Conservation (phyloP, 768 basidiomycete genomes). For the Pleurotus eryngii region DNA sequence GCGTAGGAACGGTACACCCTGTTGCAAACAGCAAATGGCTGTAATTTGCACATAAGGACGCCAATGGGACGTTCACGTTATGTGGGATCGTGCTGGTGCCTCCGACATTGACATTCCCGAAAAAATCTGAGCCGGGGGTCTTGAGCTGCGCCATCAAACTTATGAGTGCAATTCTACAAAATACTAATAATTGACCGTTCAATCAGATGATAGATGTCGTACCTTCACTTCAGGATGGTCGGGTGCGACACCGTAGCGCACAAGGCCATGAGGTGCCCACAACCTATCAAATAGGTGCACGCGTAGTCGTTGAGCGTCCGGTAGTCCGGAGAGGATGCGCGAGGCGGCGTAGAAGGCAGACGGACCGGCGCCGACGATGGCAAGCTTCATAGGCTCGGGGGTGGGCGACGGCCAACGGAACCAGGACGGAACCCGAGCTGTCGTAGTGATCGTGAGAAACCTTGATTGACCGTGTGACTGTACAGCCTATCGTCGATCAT, state of each 20-base stretch:
- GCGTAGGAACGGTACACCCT: conserved; percentile 69
- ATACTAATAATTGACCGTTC: background rate
- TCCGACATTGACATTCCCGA: conserved; percentile 81
- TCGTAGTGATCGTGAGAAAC: too few relatives aligned
- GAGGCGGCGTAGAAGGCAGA: conserved; percentile 96
- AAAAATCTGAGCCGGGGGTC: conserved; percentile 87
- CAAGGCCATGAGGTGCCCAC: conserved; percentile 93
- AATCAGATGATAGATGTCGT: conserved; percentile 13
- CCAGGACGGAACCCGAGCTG: too few relatives aligned
- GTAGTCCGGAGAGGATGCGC: conserved; percentile 60
- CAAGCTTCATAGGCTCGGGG: conserved; percentile 56
- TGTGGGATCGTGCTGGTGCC: conserved; percentile 39
- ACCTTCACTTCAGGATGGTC: conserved; percentile 99
- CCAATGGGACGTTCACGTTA: conserved; percentile 54
- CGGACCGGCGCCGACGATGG: conserved; percentile 90
- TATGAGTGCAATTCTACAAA: conserved; percentile 88
- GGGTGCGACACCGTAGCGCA: conserved; percentile 94
- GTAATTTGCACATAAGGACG: conserved; percentile 66
- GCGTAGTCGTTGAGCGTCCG: conserved; percentile 24
- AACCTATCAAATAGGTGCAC: conserved; percentile 91
- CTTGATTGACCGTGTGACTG: too few relatives aligned
- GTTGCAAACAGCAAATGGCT: conserved; percentile 85
- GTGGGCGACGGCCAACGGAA: too few relatives aligned
- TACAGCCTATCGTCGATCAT: too few relatives aligned
- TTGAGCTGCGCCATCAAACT: conserved; percentile 80